Conservation (phyloP, 23 red algal genomes). For the Gracilaria vermiculophylla region DNA sequence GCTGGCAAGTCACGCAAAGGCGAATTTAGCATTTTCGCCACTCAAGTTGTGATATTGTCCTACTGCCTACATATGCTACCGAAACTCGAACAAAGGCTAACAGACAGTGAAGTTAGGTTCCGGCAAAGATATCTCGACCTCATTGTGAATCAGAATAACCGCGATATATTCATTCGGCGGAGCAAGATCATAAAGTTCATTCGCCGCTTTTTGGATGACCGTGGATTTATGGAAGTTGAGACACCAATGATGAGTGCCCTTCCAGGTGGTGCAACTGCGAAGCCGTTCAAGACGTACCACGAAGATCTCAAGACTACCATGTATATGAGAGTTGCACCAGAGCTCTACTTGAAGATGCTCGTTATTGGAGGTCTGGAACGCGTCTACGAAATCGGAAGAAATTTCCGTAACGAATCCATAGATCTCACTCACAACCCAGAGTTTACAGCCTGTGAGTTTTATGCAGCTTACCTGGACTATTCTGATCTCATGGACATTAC, state of each 20-base stretch:
- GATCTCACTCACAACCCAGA: constrained; percentile 98
- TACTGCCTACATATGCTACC: constrained; percentile 95
- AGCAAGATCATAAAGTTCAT: constrained; percentile 83
- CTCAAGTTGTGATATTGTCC: constrained; percentile 57
- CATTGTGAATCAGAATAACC: constrained; percentile 74
- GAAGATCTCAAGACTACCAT: constrained; percentile 95
- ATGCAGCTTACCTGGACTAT: constrained; percentile 96
- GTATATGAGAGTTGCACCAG: constrained; percentile 97
- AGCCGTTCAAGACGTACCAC: constrained; percentile 92
- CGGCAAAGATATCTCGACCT: constrained; percentile 96
- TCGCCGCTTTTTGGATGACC: constrained; percentile 85
- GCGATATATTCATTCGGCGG: constrained; percentile 75
- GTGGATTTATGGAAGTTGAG: constrained; percentile 93
- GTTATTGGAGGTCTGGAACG: constrained; percentile 96
- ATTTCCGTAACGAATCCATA: constrained; percentile 98
- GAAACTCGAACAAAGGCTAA: constrained; percentile 67
- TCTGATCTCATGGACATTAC: constrained; percentile 95
- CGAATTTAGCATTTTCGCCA: constrained; percentile 94
- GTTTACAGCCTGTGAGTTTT: constrained; percentile 99
- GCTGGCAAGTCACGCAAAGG: constrained; percentile 87
- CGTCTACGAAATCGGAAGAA: constrained; percentile 96
- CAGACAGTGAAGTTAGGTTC: constrained; percentile 82
- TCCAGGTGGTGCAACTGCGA: constrained; percentile 93
- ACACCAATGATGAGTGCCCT: constrained; percentile 97
- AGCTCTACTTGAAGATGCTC: constrained; percentile 96